Evolutionary conservation across 2,329 filamentous ascomycete genomes (phyloP).

Genomic region (Neocucurbitaria cava): DNA sequence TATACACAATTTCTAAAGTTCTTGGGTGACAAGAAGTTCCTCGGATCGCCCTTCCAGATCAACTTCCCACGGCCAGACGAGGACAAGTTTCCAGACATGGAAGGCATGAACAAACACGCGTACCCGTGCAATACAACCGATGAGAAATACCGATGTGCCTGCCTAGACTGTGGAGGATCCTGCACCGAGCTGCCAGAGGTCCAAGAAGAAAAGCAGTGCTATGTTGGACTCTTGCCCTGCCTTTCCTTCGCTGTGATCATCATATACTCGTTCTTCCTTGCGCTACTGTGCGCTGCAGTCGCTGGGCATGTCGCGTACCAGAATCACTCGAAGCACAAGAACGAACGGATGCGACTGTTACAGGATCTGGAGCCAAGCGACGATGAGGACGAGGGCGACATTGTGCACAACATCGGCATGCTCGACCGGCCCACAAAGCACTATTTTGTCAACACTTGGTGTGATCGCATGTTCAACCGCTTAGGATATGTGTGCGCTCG

Average conservation of each 20-base stretch:
- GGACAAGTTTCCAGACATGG: constrained; percentile 73
- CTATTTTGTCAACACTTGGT: constrained; percentile 84
- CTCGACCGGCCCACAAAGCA: constrained; percentile 78
- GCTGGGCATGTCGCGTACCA: constrained; percentile 78
- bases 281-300: constrained; percentile 69
- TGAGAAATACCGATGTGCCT: constrained; percentile 85
- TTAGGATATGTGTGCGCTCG: constrained; percentile 81
- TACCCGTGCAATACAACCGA: constrained; percentile 92
- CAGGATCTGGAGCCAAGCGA: constrained; percentile 86
- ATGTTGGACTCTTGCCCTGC: constrained; percentile 88
- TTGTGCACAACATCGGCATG: constrained; percentile 77
- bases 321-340: constrained; percentile 75
- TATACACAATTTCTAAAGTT: constrained; percentile 89
- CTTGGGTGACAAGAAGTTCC: constrained; percentile 85
- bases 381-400: constrained; percentile 91
- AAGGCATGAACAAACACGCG: constrained; percentile 71
- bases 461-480: constrained; percentile 79
- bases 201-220: constrained; percentile 72
- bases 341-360: constrained; percentile 82
- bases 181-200: constrained; percentile 84
- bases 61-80: constrained; percentile 75
- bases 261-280: constrained; percentile 78
- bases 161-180: constrained; percentile 86
- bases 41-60: constrained; percentile 97
- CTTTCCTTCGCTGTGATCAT: constrained; percentile 92